A percentile compares a stretch with the other conserved stretches of the same genome.
These are phyloP conservation scores for Diversispora eburnea DNA, from an alignment of 192 early-diverging fungal species.

Conservation along the genomic window DNA sequence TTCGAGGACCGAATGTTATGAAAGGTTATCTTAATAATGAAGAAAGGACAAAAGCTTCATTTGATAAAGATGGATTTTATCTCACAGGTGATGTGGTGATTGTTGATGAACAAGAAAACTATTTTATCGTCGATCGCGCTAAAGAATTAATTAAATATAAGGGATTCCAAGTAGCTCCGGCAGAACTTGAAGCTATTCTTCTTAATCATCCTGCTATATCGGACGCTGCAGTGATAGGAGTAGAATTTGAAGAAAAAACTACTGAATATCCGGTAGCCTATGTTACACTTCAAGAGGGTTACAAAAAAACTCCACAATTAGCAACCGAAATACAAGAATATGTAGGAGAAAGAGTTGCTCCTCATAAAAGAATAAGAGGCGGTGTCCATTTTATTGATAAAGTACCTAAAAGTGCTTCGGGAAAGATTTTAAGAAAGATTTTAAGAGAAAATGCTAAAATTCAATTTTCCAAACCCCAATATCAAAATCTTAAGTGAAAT, in stretches of 20 bases:
- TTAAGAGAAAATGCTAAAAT: conserved; percentile 45
- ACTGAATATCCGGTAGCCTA: conserved; percentile 79
- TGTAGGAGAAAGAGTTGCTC: conserved; percentile 59
- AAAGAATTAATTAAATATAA: conserved; percentile 97
- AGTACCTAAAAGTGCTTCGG: conserved; percentile 75
- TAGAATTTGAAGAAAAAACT: conserved; percentile 58
- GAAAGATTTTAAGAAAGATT: conserved; percentile 80
- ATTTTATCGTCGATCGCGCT: conserved; percentile 68
- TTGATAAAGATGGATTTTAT: conserved; percentile 73
- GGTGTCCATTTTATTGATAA: conserved; percentile 66
- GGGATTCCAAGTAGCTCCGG: conserved; percentile 76
- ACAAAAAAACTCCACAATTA: conserved; percentile 38
- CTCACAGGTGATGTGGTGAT: conserved; percentile 82
- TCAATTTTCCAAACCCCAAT: not conserved
- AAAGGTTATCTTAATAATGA: conserved; percentile 81
- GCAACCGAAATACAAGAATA: conserved; percentile 50
- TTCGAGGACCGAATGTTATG: conserved; percentile 88
- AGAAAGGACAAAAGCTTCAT: conserved; percentile 65
- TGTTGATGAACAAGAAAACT: conserved; percentile 54
- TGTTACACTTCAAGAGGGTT: conserved; percentile 55
- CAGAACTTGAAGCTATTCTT: conserved; percentile 78
- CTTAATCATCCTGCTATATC: conserved; percentile 65
- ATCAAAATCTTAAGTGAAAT: not conserved
- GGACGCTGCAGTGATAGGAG: conserved; percentile 67
- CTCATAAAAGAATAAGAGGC: conserved; percentile 77